Conservation (phyloP, 1,284 basidiomycete species). For the Limonomyces culmigenus region DNA sequence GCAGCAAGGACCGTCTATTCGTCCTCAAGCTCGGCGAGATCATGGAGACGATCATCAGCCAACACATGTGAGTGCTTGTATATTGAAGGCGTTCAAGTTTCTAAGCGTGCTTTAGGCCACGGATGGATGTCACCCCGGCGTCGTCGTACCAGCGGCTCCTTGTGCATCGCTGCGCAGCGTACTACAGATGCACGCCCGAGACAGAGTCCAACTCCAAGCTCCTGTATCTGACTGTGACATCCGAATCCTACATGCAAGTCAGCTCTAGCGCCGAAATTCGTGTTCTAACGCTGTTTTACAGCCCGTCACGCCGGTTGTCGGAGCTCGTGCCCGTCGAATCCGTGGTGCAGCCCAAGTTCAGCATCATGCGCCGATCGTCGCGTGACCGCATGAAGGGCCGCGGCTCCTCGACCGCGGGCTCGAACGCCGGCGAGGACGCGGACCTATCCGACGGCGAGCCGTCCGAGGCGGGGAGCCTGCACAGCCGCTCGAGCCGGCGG, state of each 20-base stretch:
- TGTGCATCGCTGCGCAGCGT: conserved; percentile 65
- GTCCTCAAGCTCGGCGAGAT: conserved; percentile 69
- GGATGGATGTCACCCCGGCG: conserved; percentile 44
- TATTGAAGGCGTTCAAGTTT: too few species aligned
- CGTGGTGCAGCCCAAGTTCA: conserved; percentile 51
- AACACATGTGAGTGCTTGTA: conserved; percentile 36
- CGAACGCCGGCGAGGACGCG: conserved; percentile 49
- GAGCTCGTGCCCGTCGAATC: conserved; percentile 69
- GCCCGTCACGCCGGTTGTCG: conserved; percentile 46
- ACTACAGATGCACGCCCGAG: conserved; percentile 56
- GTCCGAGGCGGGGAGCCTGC: conserved; percentile 60
- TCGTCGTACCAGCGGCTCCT: conserved; percentile 71
- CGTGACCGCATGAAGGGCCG: conserved; percentile 32
- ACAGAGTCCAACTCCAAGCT: conserved; percentile 37
- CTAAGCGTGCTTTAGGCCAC: conserved; percentile 32
- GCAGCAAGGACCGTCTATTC: conserved; percentile 70
- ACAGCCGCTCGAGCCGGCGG: conserved; percentile 46
- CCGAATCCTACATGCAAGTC: not conserved
- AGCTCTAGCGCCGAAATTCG: too few species aligned
- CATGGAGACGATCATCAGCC: conserved; percentile 62
- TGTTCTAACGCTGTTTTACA: conserved; percentile 14
- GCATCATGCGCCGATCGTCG: conserved; percentile 60
- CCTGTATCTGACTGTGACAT: too few species aligned
- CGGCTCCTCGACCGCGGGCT: conserved; percentile 44
- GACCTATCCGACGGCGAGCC: conserved; percentile 63